Evolutionary conservation across 257 asterid genomes (phyloP), one percentile per base, ranked within the genome.

Genomic region (Jasminum sambac): DNA sequence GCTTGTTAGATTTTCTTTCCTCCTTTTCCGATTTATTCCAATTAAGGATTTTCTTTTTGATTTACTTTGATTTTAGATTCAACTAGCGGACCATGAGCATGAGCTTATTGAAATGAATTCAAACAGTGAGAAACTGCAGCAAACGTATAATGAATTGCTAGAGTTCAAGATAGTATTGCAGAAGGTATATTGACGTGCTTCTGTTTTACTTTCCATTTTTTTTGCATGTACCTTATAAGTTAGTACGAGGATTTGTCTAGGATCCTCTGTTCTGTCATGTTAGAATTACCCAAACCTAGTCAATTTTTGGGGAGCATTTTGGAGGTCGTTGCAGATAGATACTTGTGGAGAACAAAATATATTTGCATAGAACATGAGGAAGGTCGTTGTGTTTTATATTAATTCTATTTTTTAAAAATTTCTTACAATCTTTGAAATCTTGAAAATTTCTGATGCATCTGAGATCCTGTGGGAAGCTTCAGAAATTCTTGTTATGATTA

Each of bases 161-260:
- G 99, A 95, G 89, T 95, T 89, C 86, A 95, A 87, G 88, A 84
- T 95, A 89, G 99, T 91, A 68, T 67, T 91, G 84, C 98, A 87
- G 82, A 90, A 91, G 99, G 99, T 95, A 87, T 69, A 64, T 16
- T 21, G 39, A 50, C 75, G 62, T 59, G 62, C 73, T 72, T 48
- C 46, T 42, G 67, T 17, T 23, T 48, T 17, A 23, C 19, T 65
- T 42, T 65, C 21, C 34, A 12, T 21, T 25, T 41, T 11, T 5
- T 19, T 23, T 43, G 52, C 37, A 50, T 19, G 63, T 55, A 11
- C 17, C 52, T 39, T 23, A 9, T 41, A 11, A 26, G 69, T 64
- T 64, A 5, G 6, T 63, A 3, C 39, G 37, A 40, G 48, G 44
- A 23, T 39, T 25, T 25, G n/a, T 21, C 50, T 23, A 21, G 57